A percentile compares a stretch with the other conserved stretches of the same genome.
phyloP scores from a whole-genome alignment of 2,329 filamentous ascomycete species.

The Ophiocordyceps robertsii region DNA sequence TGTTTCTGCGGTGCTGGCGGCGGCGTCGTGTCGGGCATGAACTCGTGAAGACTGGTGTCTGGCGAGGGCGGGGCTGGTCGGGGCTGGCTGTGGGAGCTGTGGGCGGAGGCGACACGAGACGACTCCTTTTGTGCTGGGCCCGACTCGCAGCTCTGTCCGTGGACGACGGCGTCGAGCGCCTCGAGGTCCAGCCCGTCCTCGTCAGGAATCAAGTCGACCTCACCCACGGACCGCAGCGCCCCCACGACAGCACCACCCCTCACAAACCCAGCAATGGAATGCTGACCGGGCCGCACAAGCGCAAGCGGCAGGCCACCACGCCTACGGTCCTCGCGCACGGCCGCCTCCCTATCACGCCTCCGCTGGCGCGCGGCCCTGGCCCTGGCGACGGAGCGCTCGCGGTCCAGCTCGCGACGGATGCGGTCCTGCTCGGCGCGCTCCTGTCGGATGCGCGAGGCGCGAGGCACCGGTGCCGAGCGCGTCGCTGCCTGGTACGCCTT shows the following conservation, averaged over 20 bases:
- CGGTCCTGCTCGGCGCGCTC: conserved; percentile 38
- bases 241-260: conserved; percentile 4
- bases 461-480: conserved; percentile 21
- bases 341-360: conserved; percentile 39
- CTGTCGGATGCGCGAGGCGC: conserved; percentile 23
- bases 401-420: conserved; percentile 38
- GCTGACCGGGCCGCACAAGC: conserved; percentile 42
- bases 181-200: conserved; percentile 12
- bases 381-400: conserved; percentile 31
- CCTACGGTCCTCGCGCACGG: conserved; percentile 34
- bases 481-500: conserved; percentile 23
- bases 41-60: not conserved
- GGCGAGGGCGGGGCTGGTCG: not conserved
- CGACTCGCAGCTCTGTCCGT: not conserved
- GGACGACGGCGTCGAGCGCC: conserved; percentile 3
- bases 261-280: conserved; percentile 41
- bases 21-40: conserved; percentile 1
- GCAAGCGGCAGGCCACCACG: conserved; percentile 39
- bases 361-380: conserved; percentile 38
- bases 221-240: not conserved
- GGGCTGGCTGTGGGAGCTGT: not conserved
- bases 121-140: conserved; percentile 6
- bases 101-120: conserved; percentile 1
- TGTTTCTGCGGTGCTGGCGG: not conserved
- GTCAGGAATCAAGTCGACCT: conserved; percentile 7